Evolutionary conservation across 345 rosid species (phyloP).

Genomic region (Arabidopsis arenosa): DNA sequence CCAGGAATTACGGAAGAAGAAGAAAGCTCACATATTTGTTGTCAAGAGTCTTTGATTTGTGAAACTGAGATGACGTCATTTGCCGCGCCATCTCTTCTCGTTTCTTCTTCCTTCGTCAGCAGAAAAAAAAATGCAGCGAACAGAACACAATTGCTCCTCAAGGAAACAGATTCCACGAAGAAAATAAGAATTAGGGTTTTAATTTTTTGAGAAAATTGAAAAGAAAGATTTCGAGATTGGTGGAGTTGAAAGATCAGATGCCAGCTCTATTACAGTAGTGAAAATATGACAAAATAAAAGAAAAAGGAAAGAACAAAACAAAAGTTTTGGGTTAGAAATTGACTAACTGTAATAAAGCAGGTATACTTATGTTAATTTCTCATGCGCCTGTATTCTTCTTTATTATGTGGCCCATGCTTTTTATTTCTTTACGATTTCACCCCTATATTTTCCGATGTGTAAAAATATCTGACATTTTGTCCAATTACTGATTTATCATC

Average conservation of each 20-base stretch:
- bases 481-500: not conserved
- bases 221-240: not conserved
- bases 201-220: constrained; percentile 2
- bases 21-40: constrained; percentile 75
- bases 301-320: not conserved
- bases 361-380: constrained; percentile 13
- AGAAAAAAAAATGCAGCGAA: not conserved
- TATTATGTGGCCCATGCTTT: not conserved
- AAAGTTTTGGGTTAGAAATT: constrained; percentile 16
- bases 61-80: constrained; percentile 67
- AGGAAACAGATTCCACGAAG: constrained; percentile 10
- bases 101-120: constrained; percentile 22
- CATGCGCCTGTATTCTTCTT: not conserved
- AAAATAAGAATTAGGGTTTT: constrained; percentile 32
- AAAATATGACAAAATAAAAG: not conserved
- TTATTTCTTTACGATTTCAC: constrained; percentile 18
- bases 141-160: constrained; percentile 18
- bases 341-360: constrained; percentile 12
- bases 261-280: constrained; percentile 34
- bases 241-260: constrained; percentile 23
- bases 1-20: constrained; percentile 15
- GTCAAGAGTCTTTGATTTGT: constrained; percentile 86
- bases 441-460: constrained; percentile 21
- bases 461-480: not conserved
- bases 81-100: constrained; percentile 48